A percentile compares a stretch with the other conserved stretches of the same genome.
These are phyloP conservation scores for Amanita pallidorosea DNA, from an alignment of 768 basidiomycete species.

Conservation along the genomic window DNA sequence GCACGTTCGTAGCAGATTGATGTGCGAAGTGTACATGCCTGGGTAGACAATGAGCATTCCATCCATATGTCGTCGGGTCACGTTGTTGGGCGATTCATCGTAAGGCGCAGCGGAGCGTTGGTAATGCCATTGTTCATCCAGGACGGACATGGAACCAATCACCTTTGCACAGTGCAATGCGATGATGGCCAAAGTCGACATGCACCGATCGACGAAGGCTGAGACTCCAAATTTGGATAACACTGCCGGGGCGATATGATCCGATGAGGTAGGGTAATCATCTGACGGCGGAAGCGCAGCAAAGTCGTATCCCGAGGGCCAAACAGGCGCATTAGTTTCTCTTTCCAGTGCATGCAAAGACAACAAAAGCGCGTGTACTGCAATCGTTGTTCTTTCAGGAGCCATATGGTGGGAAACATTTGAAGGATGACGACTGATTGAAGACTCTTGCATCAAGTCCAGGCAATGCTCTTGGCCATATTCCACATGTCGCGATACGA, in stretches of 20 bases:
- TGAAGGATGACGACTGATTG: slow-evolving; percentile 27
- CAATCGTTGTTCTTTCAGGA: slow-evolving; percentile 66
- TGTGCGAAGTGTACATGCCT: slow-evolving; percentile 42
- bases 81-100: slow-evolving; percentile 60
- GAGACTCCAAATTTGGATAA: slow-evolving; percentile 56
- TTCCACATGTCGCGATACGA: slow-evolving; percentile 76
- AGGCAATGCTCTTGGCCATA: slow-evolving; percentile 75
- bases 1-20: slow-evolving; percentile 63
- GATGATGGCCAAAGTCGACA: slow-evolving; percentile 44
- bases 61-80: slow-evolving; percentile 61
- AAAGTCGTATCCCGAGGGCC: slow-evolving; percentile 76
- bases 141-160: slow-evolving; percentile 69
- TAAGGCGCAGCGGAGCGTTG: slow-evolving; percentile 46
- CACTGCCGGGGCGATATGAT: slow-evolving; percentile 43
- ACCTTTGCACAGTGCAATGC: slow-evolving; percentile 48
- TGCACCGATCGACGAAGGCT: slow-evolving; percentile 61
- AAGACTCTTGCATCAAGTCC: slow-evolving; percentile 67
- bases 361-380: slow-evolving; percentile 65
- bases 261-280: slow-evolving; percentile 66
- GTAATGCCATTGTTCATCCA: slow-evolving; percentile 76
- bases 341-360: slow-evolving; percentile 65
- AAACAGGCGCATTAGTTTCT: slow-evolving; percentile 58
- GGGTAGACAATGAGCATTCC: slow-evolving; percentile 58
- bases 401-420: slow-evolving; percentile 37
- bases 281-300: slow-evolving; percentile 35